phyloP scores from a whole-genome alignment of 2,329 filamentous ascomycete genomes.

The Claviceps pazoutovae region DNA sequence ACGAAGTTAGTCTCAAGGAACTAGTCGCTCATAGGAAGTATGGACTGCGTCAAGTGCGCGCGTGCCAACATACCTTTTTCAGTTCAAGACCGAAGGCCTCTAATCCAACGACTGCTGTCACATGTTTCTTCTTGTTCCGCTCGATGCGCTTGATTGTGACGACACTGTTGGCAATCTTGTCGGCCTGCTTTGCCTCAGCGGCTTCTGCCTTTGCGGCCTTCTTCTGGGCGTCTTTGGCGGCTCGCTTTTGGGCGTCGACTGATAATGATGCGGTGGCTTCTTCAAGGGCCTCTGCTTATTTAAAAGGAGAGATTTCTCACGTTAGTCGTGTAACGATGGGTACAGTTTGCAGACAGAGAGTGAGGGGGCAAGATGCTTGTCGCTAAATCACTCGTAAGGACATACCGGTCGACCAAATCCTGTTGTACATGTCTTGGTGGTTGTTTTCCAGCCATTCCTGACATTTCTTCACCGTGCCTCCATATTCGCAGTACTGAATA shows the following conservation, averaged over 20 bases:
- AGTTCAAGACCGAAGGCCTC: conserved; percentile 84
- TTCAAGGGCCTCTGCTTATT: conserved; percentile 54
- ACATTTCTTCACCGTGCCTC: conserved; percentile 91
- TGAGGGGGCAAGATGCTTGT: neutral
- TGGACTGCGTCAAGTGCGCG: neutral
- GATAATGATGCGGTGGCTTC: conserved; percentile 77
- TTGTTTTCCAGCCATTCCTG: conserved; percentile 82
- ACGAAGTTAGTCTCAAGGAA: neutral
- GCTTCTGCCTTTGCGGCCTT: conserved; percentile 91
- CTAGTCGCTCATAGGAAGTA: too few species aligned
- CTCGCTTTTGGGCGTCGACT: conserved; percentile 83
- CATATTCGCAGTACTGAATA: conserved; percentile 89
- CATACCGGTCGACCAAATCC: conserved; percentile 76
- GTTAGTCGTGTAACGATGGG: neutral
- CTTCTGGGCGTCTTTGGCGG: conserved; percentile 91
- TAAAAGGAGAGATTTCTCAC: neutral
- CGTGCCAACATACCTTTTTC: conserved; percentile 52
- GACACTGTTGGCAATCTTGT: conserved; percentile 69
- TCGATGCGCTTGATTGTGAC: conserved; percentile 93
- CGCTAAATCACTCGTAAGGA: neutral
- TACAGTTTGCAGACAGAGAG: neutral
- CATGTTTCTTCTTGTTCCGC: conserved; percentile 94
- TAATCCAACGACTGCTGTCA: conserved; percentile 81
- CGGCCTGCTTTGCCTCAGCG: conserved; percentile 68
- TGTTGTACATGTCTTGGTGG: conserved; percentile 58